Evolutionary conservation across 805 yeast genomes (phyloP).

Genomic region (Kazachstania kunashirensis): DNA sequence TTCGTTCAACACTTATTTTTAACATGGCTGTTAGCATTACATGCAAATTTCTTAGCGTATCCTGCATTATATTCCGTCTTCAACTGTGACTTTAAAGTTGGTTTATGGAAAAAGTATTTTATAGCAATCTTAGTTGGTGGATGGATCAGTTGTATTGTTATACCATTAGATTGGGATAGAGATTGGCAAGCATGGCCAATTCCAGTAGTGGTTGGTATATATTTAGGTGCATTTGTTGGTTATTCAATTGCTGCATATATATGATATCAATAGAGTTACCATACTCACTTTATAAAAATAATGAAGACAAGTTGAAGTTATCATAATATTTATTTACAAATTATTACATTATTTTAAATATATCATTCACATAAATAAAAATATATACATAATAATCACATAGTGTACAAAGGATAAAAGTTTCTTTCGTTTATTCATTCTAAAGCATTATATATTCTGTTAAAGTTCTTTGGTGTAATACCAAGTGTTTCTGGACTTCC

Average conservation of each 20-base stretch:
- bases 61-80: conserved; percentile 58
- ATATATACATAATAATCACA: neutral
- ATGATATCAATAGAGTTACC: conserved; percentile 2
- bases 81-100: conserved; percentile 41
- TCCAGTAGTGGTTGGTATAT: conserved; percentile 72
- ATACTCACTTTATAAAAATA: neutral
- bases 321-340: no score
- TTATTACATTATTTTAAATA: neutral
- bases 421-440: conserved; percentile 1
- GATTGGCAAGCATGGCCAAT: conserved; percentile 97
- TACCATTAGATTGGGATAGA: conserved; percentile 96
- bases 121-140: conserved; percentile 46
- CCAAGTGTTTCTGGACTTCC: conserved; percentile 15
- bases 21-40: conserved; percentile 53
- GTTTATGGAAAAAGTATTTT: conserved; percentile 32
- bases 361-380: neutral
- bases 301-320: no score
- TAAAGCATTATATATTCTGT: conserved; percentile 13
- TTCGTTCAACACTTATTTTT: conserved; percentile 40
- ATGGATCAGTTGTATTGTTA: conserved; percentile 90
- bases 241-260: conserved; percentile 33
- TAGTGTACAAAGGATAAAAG: neutral
- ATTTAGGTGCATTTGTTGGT: conserved; percentile 63
- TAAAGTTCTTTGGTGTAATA: conserved; percentile 16
- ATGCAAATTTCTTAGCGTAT: conserved; percentile 47